Conservation (phyloP, 2,329 filamentous ascomycete species). For the Fusarium beomiforme region DNA sequence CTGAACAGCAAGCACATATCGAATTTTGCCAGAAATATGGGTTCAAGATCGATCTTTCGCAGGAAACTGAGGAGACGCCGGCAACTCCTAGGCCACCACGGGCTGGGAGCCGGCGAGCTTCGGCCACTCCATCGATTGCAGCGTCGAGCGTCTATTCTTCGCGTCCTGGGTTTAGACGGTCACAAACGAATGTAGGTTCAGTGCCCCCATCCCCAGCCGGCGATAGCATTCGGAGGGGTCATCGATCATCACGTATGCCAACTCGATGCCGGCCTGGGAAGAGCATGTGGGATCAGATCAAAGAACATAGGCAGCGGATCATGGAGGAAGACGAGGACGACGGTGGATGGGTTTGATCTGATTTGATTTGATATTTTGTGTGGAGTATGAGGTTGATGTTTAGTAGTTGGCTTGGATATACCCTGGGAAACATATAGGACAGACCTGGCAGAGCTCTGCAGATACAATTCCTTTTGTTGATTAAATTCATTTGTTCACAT, state of each 20-base stretch:
- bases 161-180: conserved; percentile 23
- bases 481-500: neutral
- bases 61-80: neutral
- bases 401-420: conserved; percentile 14
- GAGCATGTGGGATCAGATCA: conserved; percentile 1
- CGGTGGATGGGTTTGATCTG: too few relatives aligned
- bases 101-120: neutral
- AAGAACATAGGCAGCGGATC: neutral
- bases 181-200: neutral
- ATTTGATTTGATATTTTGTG: neutral
- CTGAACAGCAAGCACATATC: conserved; percentile 10
- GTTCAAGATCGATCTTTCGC: neutral
- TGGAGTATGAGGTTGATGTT: neutral
- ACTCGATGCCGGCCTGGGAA: neutral
- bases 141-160: conserved; percentile 38
- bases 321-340: neutral
- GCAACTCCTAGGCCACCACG: neutral
- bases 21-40: conserved; percentile 19
- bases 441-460: neutral
- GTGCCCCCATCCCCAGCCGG: neutral
- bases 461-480: conserved; percentile 6
- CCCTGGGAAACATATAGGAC: neutral
- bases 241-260: neutral
- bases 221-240: neutral
- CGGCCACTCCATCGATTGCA: neutral